These are phyloP conservation scores for Zygnema circumcarinatum DNA, from an alignment of 139 green algal genomes.

Conservation along the genomic window DNA sequence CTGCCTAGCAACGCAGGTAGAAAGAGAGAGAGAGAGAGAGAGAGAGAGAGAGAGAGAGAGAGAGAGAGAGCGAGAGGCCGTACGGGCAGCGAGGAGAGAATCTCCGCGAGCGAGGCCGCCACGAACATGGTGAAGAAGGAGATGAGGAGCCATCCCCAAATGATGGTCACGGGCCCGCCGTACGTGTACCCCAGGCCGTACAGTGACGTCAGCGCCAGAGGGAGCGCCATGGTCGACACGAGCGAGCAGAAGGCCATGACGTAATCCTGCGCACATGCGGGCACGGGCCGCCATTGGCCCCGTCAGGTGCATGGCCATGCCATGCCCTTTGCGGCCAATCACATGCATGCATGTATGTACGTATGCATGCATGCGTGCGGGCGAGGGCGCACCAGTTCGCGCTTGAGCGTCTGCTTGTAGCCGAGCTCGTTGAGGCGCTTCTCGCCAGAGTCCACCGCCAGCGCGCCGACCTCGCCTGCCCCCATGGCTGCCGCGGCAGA, in stretches of 20 bases:
- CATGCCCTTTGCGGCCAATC: no score
- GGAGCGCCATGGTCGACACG: no score
- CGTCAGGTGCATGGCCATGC: no score
- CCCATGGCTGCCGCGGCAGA: not conserved
- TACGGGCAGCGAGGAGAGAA: conserved; percentile 63
- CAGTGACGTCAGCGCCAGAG: not conserved
- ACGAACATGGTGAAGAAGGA: conserved; percentile 58
- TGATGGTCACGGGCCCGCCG: conserved; percentile 59
- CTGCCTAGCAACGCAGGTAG: no score
- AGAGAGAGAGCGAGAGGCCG: not conserved
- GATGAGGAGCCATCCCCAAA: conserved; percentile 67
- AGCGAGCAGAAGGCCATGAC: no score
- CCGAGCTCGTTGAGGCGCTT: conserved; percentile 45
- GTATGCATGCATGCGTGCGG: no score
- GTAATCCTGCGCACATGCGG: no score
- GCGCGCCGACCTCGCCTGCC: not conserved
- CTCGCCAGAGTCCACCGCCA: conserved; percentile 39
- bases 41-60: not conserved
- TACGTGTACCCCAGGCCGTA: conserved; percentile 43
- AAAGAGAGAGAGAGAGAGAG: no score
- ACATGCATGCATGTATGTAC: no score
- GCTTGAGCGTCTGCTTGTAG: conserved; percentile 45
- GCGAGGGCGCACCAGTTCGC: conserved; percentile 14
- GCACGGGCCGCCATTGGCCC: no score
- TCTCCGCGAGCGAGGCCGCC: conserved; percentile 63